Evolutionary conservation across 1,284 basidiomycete species (phyloP).

Genomic region (Rugosomyces carneus): DNA sequence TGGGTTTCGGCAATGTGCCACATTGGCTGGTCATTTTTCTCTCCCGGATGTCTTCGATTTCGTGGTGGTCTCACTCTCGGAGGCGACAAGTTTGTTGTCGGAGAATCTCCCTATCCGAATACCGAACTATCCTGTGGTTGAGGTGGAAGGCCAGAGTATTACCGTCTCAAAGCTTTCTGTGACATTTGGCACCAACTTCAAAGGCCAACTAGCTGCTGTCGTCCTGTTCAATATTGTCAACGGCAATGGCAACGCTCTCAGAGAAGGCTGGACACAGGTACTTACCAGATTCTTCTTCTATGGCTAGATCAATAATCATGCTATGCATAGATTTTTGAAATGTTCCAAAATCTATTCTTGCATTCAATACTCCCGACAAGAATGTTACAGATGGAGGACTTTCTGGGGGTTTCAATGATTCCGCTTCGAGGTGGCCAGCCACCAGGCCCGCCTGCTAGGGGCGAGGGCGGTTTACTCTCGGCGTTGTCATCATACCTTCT

Average conservation of each 20-base stretch:
- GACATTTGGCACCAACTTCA: slow-evolving; percentile 93
- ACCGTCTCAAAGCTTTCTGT: slow-evolving; percentile 92
- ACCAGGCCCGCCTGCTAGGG: slow-evolving; percentile 56
- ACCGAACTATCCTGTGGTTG: slow-evolving; percentile 84
- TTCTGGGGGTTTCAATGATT: slow-evolving; percentile 85
- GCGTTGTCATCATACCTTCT: slow-evolving; percentile 95
- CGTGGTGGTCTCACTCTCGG: slow-evolving; percentile 87
- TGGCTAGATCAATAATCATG: not conserved
- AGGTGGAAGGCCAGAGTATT: slow-evolving; percentile 85
- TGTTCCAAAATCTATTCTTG: slow-evolving; percentile 95
- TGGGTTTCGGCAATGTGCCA: slow-evolving; percentile 95
- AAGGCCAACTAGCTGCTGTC: slow-evolving; percentile 94
- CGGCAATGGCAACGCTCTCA: slow-evolving; percentile 90
- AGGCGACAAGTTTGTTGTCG: slow-evolving; percentile 79
- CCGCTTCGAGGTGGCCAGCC: slow-evolving; percentile 77
- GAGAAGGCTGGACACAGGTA: slow-evolving; percentile 92
- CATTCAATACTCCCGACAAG: slow-evolving; percentile 84
- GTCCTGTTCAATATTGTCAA: slow-evolving; percentile 98
- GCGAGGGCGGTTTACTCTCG: slow-evolving; percentile 88
- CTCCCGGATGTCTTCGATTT: slow-evolving; percentile 96
- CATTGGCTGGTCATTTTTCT: slow-evolving; percentile 83
- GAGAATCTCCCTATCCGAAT: slow-evolving; percentile 68
- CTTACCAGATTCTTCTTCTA: slow-evolving; percentile 13
- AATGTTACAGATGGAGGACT: slow-evolving; percentile 97
- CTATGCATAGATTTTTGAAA: slow-evolving; percentile 80